Evolutionary conservation across 2,329 filamentous ascomycete genomes (phyloP).

Genomic region (Bipolaris sorokiniana): DNA sequence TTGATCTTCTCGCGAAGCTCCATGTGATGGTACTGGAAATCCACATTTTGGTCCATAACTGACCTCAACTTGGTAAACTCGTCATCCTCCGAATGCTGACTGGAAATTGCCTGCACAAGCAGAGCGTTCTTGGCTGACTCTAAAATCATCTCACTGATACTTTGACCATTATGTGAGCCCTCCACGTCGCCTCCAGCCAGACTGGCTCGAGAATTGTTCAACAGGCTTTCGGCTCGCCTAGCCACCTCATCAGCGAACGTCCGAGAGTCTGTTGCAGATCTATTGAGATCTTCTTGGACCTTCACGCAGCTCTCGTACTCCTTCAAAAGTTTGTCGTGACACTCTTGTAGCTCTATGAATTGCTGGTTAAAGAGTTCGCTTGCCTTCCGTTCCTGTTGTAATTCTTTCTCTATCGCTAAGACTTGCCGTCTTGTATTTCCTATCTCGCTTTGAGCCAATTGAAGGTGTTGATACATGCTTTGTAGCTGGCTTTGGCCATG

Average conservation of each 20-base stretch:
- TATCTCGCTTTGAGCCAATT: no score
- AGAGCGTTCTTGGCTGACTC: slow-evolving; percentile 21
- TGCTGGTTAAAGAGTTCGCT: no score
- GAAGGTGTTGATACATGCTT: no score
- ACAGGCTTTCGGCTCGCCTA: slow-evolving; percentile 8
- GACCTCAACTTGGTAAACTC: slow-evolving; percentile 3
- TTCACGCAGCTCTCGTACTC: neutral
- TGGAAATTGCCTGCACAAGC: slow-evolving; percentile 6
- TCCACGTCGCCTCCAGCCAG: neutral
- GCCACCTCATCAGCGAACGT: slow-evolving; percentile 10
- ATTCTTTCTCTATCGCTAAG: no score
- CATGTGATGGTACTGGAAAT: slow-evolving; percentile 8
- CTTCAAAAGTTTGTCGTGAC: slow-evolving; percentile 10
- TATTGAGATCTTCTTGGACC: slow-evolving; percentile 1
- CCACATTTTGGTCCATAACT: slow-evolving; percentile 16
- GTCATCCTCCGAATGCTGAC: slow-evolving; percentile 4
- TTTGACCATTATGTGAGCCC: slow-evolving; percentile 12
- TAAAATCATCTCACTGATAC: slow-evolving; percentile 18
- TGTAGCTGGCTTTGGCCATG: no score
- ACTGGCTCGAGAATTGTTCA: slow-evolving; percentile 4
- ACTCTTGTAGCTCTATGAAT: neutral
- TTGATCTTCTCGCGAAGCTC: neutral
- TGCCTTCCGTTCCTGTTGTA: no score
- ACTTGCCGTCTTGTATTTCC: no score
- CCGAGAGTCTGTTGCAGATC: neutral